Conservation (phyloP, 2,329 filamentous ascomycete genomes). For the Dothiorella sarmentorum region DNA sequence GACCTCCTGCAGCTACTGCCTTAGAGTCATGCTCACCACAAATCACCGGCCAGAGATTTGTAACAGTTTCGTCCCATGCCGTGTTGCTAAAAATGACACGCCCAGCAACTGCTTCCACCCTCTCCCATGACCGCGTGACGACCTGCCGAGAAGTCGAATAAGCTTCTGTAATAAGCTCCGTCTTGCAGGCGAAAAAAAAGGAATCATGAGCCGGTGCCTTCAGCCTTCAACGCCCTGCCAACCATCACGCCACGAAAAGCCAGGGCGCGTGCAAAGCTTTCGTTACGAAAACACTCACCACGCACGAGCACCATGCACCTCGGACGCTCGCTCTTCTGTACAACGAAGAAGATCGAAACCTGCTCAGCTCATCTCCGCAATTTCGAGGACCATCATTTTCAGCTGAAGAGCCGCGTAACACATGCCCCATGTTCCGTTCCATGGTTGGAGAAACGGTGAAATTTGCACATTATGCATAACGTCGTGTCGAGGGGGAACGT, state of each 20-base stretch:
- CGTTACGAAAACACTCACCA: neutral
- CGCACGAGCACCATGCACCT: neutral
- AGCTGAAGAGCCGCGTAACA: neutral
- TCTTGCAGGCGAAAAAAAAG: neutral
- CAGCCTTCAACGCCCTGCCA: neutral
- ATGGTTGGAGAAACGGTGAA: too few species aligned
- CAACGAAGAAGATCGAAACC: neutral
- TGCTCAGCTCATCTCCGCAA: neutral
- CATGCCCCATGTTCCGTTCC: too few species aligned
- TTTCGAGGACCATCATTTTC: neutral
- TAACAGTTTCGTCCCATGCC: neutral
- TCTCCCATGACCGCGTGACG: neutral
- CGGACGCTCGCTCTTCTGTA: neutral
- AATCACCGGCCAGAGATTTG: neutral
- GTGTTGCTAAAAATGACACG: neutral
- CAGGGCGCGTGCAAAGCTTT: too few species aligned
- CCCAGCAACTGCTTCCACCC: neutral
- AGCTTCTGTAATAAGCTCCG: constrained; percentile 13
- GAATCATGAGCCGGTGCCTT: neutral
- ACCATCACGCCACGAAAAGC: neutral
- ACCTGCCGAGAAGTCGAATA: too few species aligned
- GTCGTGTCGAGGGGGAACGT: too few species aligned
- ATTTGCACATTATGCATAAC: too few species aligned
- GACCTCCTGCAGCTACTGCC: neutral
- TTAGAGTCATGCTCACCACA: neutral